Conservation (phyloP, 371 early-diverging fungal genomes). For the Polyrhizophydium stewartii region DNA sequence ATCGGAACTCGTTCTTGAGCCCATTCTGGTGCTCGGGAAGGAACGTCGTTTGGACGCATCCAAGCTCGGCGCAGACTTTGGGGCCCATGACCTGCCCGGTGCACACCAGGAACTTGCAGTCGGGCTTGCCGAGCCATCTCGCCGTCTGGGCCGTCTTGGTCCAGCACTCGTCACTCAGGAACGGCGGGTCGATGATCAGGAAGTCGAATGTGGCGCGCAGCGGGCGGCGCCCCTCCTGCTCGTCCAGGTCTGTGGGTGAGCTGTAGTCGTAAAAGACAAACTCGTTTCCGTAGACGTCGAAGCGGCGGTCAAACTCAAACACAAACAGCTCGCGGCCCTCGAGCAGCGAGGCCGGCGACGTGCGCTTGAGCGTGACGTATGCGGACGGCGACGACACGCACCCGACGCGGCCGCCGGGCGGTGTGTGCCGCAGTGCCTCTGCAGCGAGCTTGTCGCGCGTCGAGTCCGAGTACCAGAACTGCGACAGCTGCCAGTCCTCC, state of each 20-base stretch:
- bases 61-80: constrained; percentile 28
- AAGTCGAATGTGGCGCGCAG: constrained; percentile 50
- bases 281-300: constrained; percentile 52
- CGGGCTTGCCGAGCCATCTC: constrained; percentile 35
- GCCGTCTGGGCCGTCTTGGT: constrained; percentile 57
- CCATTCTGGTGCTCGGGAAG: constrained; percentile 55
- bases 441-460: constrained; percentile 50
- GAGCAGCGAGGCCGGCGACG: neutral
- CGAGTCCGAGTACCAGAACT: constrained; percentile 65
- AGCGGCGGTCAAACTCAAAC: constrained; percentile 64
- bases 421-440: constrained; percentile 46
- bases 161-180: constrained; percentile 65
- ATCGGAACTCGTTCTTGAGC: constrained; percentile 65
- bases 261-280: constrained; percentile 66
- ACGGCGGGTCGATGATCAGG: constrained; percentile 68
- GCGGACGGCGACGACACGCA: constrained; percentile 63
- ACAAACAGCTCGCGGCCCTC: constrained; percentile 18
- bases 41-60: constrained; percentile 43
- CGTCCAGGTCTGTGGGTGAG: constrained; percentile 32
- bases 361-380: constrained; percentile 51
- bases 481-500: constrained; percentile 72
- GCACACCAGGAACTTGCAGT: constrained; percentile 49
- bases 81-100: constrained; percentile 48
- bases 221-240: neutral
- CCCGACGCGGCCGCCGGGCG: constrained; percentile 42